A percentile compares a stretch with the other conserved stretches of the same genome.
These are phyloP conservation scores for Aureobasidium sp. DNA, from an alignment of 2,329 filamentous ascomycete species.

Conservation along the genomic window DNA sequence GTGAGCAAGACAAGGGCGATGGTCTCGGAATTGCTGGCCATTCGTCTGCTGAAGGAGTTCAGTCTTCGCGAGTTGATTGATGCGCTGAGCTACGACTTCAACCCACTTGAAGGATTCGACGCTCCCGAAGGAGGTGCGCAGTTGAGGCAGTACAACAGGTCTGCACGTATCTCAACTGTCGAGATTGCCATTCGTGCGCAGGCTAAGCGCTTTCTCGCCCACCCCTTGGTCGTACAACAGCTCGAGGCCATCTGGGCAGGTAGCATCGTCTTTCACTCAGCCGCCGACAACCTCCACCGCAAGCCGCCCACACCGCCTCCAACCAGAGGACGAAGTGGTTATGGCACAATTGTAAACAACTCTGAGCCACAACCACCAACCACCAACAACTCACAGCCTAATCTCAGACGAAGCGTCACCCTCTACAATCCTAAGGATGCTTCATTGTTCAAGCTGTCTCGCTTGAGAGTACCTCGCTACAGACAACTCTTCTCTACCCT, in stretches of 20 bases:
- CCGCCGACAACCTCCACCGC: slow-evolving; percentile 77
- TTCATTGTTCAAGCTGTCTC: slow-evolving; percentile 83
- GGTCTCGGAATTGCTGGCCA: slow-evolving; percentile 83
- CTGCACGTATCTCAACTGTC: slow-evolving; percentile 77
- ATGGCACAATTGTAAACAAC: slow-evolving; percentile 7
- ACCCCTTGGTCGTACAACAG: slow-evolving; percentile 86
- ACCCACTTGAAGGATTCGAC: slow-evolving; percentile 73
- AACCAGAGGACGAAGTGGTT: slow-evolving; percentile 1
- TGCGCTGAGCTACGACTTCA: slow-evolving; percentile 89
- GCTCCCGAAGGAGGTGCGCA: slow-evolving; percentile 33
- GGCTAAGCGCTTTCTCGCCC: slow-evolving; percentile 85
- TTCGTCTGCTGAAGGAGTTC: slow-evolving; percentile 86
- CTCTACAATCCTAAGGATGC: slow-evolving; percentile 87
- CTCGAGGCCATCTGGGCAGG: slow-evolving; percentile 97
- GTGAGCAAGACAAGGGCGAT: slow-evolving; percentile 77
- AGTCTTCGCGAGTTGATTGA: slow-evolving; percentile 85
- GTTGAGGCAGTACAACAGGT: slow-evolving; percentile 46
- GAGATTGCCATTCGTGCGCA: slow-evolving; percentile 90
- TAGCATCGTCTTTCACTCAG: slow-evolving; percentile 87
- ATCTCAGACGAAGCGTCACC: slow-evolving; percentile 61
- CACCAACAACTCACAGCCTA: background rate
- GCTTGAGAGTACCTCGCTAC: slow-evolving; percentile 84
- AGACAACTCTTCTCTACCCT: slow-evolving; percentile 83
- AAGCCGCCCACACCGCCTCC: slow-evolving; percentile 36
- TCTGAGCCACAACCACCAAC: background rate